Evolutionary conservation across 495 filamentous ascomycete species (phyloP), one percentile per base, ranked within the genome.

Genomic region (Chaetomium tenue): DNA sequence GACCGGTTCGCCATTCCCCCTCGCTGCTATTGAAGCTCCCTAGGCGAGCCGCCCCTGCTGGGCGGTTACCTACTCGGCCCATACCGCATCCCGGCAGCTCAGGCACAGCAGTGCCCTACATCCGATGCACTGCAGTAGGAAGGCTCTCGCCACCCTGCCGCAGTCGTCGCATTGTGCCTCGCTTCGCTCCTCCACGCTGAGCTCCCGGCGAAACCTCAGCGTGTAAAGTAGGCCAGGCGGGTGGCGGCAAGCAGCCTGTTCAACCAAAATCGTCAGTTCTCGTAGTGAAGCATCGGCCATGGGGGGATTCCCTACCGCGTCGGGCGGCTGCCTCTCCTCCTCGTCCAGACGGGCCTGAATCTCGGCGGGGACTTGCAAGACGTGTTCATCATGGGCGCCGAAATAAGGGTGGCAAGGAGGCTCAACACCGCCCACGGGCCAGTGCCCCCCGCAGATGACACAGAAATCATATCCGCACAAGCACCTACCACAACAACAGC

Each of bases 381-480:
- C 16, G 47, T 64, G 63, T 25, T 59, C 12, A 33, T 64, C 54
- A 3, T 48, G 44, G 2, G 0, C 9, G 16, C 63, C 55, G 37
- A 40, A 58, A 5, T 44, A 37, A 0, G 30, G 15, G 23, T 64
- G 63, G 47, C 63, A 64, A 13, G 33, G 26, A 0, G 23, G n/a
- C 22, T 28, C 15, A 16, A 16, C 16, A 18, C 18, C 40, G 0
- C 25, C 33, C 1, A 30, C 7, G 15, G 37, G 18, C 62, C 63
- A 64, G 16, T 37, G 5, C 6, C 33, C 6, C 0, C 16, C 63
- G 48, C 63, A 64, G 30, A 64, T 42, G 16, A 64, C 44, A 33
- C 62, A 64, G 54, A 64, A 64, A 0, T 64, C 30, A 18, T 64
- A 23, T 7, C 62, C 54, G n/a, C 62, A 64, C 1, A 52, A 0